phyloP scores from a whole-genome alignment of 2,329 filamentous ascomycete species.

The Helotiales sp. region DNA sequence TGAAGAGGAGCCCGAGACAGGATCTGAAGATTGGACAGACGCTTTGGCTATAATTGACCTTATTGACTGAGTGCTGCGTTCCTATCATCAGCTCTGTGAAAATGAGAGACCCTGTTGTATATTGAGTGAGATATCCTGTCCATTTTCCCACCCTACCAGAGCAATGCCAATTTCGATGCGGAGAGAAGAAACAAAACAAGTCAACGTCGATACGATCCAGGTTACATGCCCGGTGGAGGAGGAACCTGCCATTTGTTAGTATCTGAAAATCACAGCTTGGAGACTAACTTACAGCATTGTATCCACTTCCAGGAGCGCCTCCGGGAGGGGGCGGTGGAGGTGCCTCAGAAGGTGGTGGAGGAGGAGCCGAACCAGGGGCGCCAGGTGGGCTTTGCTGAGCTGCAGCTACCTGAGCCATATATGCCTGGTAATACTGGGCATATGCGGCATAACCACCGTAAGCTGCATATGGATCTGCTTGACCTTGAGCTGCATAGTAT shows the following conservation, averaged over 20 bases:
- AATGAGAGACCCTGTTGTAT: not conserved
- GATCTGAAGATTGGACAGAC: slow-evolving; percentile 37
- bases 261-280: not conserved
- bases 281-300: slow-evolving; percentile 56
- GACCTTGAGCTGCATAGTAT: slow-evolving; percentile 63
- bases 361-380: slow-evolving; percentile 54
- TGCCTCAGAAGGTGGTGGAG: slow-evolving; percentile 57
- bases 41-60: slow-evolving; percentile 42
- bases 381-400: slow-evolving; percentile 45
- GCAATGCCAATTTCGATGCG: not conserved
- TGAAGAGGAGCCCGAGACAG: slow-evolving; percentile 31
- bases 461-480: slow-evolving; percentile 80
- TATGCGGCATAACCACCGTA: slow-evolving; percentile 88
- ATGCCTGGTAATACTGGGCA: slow-evolving; percentile 76
- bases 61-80: slow-evolving; percentile 35
- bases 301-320: slow-evolving; percentile 59
- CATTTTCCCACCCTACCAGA: slow-evolving; percentile 16
- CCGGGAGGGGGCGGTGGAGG: slow-evolving; percentile 67
- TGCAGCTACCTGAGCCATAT: slow-evolving; percentile 61
- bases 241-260: slow-evolving; percentile 48
- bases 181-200: slow-evolving; percentile 9
- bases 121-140: slow-evolving; percentile 34
- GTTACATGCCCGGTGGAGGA: slow-evolving; percentile 55
- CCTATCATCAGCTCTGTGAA: slow-evolving; percentile 6
- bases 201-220: not conserved